These are phyloP conservation scores for Trypanosoma brucei DNA, from an alignment of 208 protist genomes.

Conservation along the genomic window DNA sequence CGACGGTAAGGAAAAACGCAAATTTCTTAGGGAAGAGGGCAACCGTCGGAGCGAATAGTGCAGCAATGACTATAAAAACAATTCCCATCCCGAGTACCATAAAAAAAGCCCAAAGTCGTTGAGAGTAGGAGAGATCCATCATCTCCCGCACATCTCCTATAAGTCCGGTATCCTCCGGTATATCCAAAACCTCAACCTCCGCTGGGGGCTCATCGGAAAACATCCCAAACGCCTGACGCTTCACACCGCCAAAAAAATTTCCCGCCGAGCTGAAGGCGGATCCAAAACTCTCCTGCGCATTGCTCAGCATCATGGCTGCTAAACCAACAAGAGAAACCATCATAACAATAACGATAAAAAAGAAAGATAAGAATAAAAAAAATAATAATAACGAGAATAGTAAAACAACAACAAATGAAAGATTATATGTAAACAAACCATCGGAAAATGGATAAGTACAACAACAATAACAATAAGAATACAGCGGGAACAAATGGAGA, in stretches of 20 bases:
- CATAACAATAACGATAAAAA: no score
- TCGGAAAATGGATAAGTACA: no score
- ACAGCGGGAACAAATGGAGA: no score
- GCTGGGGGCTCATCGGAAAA: conserved; percentile 54
- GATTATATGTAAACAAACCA: no score
- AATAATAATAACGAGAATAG: no score
- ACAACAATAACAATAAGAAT: no score
- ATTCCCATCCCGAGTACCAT: conserved; percentile 79
- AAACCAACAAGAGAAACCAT: no score
- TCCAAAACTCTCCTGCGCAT: conserved; percentile 9
- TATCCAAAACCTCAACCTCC: conserved; percentile 44
- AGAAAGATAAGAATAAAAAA: no score
- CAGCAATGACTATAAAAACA: conserved; percentile 65
- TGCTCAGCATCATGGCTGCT: background rate
- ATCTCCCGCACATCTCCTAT: conserved; percentile 55
- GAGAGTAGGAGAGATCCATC: conserved; percentile 65
- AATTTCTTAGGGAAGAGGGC: conserved; percentile 80
- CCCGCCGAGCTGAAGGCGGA: conserved; percentile 2
- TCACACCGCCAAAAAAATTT: conserved; percentile 53
- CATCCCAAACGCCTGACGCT: conserved; percentile 33
- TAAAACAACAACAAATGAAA: no score
- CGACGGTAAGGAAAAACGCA: conserved; percentile 88
- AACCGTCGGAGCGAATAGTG: conserved; percentile 51
- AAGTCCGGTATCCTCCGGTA: conserved; percentile 49
- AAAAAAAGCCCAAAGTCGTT: conserved; percentile 84